Evolutionary conservation across 164 flowering plant species (phyloP).

Genomic region (Magnolia kwangsiensis): DNA sequence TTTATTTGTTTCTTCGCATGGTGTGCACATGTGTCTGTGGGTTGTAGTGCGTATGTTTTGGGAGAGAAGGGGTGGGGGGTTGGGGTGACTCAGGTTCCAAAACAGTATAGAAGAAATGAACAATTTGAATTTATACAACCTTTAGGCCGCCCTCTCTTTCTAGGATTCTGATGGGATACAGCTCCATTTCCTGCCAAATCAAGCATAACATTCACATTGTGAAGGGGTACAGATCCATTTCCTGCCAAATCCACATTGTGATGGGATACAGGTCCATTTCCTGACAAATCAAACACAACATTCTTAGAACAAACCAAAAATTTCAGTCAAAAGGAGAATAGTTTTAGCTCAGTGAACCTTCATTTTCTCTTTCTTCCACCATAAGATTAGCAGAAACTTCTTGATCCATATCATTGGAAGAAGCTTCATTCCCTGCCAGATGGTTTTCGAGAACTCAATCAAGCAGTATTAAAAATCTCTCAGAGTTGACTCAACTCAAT

Average conservation of each 20-base stretch:
- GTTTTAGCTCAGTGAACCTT: conserved; percentile 21
- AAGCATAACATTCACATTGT: background rate
- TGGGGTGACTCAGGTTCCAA: no score
- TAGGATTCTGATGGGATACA: background rate
- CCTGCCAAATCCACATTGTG: conserved; percentile 10
- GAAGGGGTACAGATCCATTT: conserved; percentile 2
- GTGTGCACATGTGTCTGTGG: no score
- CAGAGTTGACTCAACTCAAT: background rate
- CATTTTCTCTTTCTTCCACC: conserved; percentile 7
- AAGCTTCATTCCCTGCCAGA: conserved; percentile 11
- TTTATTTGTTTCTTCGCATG: no score
- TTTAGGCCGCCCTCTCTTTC: background rate
- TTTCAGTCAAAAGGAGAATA: background rate
- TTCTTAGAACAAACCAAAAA: background rate
- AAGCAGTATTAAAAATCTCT: background rate
- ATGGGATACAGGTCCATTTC: conserved; percentile 4
- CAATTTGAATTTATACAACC: no score
- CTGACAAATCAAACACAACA: conserved; percentile 8
- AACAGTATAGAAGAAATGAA: no score
- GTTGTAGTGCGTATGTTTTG: no score
- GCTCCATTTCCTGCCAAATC: background rate
- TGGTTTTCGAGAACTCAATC: background rate
- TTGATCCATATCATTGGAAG: background rate
- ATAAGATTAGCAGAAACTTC: background rate
- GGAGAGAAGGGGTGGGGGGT: no score